These are phyloP conservation scores for Wickerhamiella allomyrinae DNA, from an alignment of 805 yeast species.

Conservation along the genomic window DNA sequence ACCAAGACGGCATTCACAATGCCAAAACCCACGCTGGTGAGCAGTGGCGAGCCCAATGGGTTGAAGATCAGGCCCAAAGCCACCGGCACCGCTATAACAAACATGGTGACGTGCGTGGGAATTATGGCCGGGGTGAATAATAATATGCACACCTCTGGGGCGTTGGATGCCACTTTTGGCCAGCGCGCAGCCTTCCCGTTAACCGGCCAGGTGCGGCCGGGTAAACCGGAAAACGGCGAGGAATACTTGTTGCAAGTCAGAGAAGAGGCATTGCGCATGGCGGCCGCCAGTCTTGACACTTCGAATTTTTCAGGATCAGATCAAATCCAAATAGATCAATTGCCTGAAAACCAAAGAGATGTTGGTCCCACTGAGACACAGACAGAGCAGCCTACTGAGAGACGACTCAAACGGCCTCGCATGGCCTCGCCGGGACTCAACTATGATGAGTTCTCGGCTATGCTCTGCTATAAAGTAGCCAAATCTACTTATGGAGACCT, in stretches of 20 bases:
- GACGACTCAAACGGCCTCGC: not conserved
- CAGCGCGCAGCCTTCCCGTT: conserved; percentile 21
- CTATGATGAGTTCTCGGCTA: conserved; percentile 8
- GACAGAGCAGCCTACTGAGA: not conserved
- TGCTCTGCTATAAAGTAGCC: conserved; percentile 3
- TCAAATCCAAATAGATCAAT: too few relatives aligned
- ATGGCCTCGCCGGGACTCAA: not conserved
- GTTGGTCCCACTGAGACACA: too few relatives aligned
- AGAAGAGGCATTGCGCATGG: conserved; percentile 8
- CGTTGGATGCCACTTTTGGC: conserved; percentile 19
- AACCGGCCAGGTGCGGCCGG: not conserved
- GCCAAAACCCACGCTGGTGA: conserved; percentile 12
- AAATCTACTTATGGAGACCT: not conserved
- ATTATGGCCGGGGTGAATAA: not conserved
- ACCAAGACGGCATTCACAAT: conserved; percentile 8
- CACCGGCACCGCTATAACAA: conserved; percentile 7
- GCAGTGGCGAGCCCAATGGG: conserved; percentile 10
- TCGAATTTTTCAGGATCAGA: not conserved
- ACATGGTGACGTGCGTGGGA: not conserved
- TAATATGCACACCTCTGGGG: conserved; percentile 13
- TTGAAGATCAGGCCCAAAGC: conserved; percentile 10
- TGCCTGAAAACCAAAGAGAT: too few relatives aligned
- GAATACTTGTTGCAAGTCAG: conserved; percentile 11
- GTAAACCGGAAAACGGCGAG: conserved; percentile 1
- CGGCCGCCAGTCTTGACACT: not conserved